A percentile compares a stretch with the other conserved stretches of the same genome.
Conservation (phyloP, 371 early-diverging fungal species). For the Lichtheimia ramosa region DNA sequence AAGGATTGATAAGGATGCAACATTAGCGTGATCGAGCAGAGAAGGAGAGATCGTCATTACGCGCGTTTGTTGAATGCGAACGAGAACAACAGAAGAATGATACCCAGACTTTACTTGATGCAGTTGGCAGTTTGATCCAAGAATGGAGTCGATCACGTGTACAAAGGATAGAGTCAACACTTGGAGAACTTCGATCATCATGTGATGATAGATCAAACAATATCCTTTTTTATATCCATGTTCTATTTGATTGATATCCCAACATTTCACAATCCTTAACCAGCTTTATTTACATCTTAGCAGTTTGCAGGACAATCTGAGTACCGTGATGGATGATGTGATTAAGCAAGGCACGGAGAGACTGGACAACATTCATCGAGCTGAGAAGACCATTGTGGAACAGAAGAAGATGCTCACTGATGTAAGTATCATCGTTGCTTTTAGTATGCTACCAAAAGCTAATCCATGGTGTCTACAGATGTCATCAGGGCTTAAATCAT, state of each 20-base stretch:
- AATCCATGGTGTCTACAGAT: not conserved
- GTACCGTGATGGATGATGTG: not conserved
- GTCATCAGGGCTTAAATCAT: not conserved
- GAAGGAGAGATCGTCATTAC: not conserved
- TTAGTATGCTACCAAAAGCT: too few relatives aligned
- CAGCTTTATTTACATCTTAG: not conserved
- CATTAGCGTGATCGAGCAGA: conserved; percentile 6
- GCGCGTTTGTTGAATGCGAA: not conserved
- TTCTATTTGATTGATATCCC: not conserved
- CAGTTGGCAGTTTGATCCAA: conserved; percentile 5
- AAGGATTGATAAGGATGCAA: not conserved
- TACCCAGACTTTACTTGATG: conserved; percentile 1
- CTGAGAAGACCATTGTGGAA: not conserved
- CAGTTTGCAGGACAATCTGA: not conserved
- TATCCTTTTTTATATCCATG: conserved; percentile 3
- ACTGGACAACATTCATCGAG: not conserved
- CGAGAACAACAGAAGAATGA: conserved; percentile 4
- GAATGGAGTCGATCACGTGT: conserved; percentile 9
- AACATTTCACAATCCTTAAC: conserved; percentile 1
- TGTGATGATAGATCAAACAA: conserved; percentile 1
- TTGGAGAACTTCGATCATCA: not conserved
- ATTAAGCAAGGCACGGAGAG: conserved; percentile 3
- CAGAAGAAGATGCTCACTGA: not conserved
- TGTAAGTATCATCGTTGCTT: not conserved
- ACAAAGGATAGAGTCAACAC: conserved; percentile 4